Percentiles rank a stretch among this genome's conserved stretches.
Evolutionary conservation across 768 basidiomycete genomes (phyloP).

Genomic region (Phaeotremella skinneri): DNA sequence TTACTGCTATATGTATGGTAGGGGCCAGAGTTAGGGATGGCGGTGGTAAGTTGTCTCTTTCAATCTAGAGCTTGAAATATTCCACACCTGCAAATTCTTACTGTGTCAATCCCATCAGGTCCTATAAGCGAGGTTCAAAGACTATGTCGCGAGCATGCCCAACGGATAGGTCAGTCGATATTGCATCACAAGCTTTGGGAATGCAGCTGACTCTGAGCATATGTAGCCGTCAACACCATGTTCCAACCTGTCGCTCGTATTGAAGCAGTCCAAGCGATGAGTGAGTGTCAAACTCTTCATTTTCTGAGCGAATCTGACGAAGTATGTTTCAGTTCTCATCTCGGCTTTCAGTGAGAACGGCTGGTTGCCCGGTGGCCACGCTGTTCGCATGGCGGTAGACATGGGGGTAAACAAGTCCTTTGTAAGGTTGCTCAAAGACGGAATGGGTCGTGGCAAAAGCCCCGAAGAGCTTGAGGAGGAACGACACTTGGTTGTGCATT

Average conservation of each 20-base stretch:
- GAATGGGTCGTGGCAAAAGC: conserved; percentile 69
- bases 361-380: conserved; percentile 90
- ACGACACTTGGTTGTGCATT: conserved; percentile 72
- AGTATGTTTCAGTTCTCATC: conserved; percentile 65
- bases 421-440: conserved; percentile 67
- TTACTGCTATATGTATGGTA: conserved; percentile 90
- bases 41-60: conserved; percentile 61
- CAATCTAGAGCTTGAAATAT: conserved; percentile 21
- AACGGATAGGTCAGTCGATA: conserved; percentile 59
- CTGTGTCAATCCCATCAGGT: conserved; percentile 53
- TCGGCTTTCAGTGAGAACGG: conserved; percentile 94
- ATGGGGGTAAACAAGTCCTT: conserved; percentile 90
- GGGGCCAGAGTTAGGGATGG: conserved; percentile 86
- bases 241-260: conserved; percentile 79
- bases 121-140: conserved; percentile 70
- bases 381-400: conserved; percentile 96
- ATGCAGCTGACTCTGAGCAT: neutral
- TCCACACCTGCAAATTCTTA: neutral
- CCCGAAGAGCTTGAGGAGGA: conserved; percentile 62
- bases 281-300: conserved; percentile 56
- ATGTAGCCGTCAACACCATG: conserved; percentile 66
- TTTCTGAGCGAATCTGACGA: neutral
- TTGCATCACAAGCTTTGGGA: neutral
- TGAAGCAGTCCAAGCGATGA: conserved; percentile 92
- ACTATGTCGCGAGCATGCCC: conserved; percentile 78